phyloP scores from a whole-genome alignment of 164 flowering plant species.

The Litsea cubeba region DNA sequence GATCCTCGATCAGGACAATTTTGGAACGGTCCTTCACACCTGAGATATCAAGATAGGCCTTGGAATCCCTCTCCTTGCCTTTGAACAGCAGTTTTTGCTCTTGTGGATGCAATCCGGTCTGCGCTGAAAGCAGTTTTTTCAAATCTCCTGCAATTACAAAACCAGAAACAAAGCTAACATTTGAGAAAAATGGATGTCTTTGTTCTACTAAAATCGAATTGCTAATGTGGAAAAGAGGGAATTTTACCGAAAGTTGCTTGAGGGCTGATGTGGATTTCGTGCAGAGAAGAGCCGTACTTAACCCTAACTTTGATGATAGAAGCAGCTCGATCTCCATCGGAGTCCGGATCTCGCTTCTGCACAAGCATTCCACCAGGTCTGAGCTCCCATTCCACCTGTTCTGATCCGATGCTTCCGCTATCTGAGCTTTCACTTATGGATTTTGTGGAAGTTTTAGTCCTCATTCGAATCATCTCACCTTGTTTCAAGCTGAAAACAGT shows the following conservation, averaged over 20 bases:
- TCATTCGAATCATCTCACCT: constrained; percentile 56
- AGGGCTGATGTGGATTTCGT: constrained; percentile 69
- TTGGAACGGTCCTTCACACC: constrained; percentile 85
- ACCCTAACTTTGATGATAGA: constrained; percentile 78
- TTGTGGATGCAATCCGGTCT: constrained; percentile 75
- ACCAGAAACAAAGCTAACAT: background rate
- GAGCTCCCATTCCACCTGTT: constrained; percentile 61
- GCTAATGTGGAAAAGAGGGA: background rate
- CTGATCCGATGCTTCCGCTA: constrained; percentile 16
- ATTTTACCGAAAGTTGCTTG: constrained; percentile 80
- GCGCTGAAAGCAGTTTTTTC: constrained; percentile 71
- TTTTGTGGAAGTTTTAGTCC: too few species aligned
- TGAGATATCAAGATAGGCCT: constrained; percentile 51
- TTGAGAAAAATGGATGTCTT: background rate
- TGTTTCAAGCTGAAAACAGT: too few species aligned
- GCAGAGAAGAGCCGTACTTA: constrained; percentile 61
- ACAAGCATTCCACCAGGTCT: constrained; percentile 98
- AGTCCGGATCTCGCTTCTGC: constrained; percentile 61
- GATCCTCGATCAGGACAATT: constrained; percentile 70
- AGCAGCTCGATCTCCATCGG: constrained; percentile 38
- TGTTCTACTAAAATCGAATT: background rate
- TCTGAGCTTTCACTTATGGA: constrained; percentile 21
- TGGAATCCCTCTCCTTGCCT: constrained; percentile 80
- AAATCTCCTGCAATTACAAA: constrained; percentile 60
- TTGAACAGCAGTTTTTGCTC: constrained; percentile 77